Evolutionary conservation across 2,329 filamentous ascomycete species (phyloP), one percentile per base, ranked within the genome.

Genomic region (Aspergillus cejpii): DNA sequence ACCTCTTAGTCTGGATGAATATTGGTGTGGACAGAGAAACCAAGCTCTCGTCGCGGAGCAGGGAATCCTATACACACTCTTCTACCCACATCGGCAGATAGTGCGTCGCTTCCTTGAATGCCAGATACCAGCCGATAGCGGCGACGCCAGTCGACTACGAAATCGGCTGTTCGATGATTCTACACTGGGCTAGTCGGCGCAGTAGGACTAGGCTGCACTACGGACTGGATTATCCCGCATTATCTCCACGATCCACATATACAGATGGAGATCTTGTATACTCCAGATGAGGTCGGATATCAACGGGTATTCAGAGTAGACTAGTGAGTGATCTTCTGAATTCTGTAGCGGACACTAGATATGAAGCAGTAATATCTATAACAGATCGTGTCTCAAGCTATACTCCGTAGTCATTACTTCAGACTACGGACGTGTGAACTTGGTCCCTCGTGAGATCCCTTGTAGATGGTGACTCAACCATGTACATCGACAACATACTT

Each of bases 1-100:
- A 50, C 49, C 12, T 43, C 15, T 20, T 34, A 34, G 31, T 8
- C 10, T 33, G 23, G 23, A 8, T 19, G 29, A 17, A 19, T 20
- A 19, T 20, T 15, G 17, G 8, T 8, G 8, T 34, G 3, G 14
- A 20, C 17, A 3, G 10, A 15, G 31, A 20, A 27, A 31, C 6
- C 6, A 15, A 31, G 7, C 10, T 3, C n/a, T 31, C n/a, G 6
- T 31, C 28, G n/a, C 28, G 15, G 6, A 15, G 28, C 28, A 31
- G n/a, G n/a, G n/a, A n/a, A n/a, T n/a, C n/a, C n/a, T n/a, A n/a
- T n/a, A n/a, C n/a, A n/a, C n/a, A n/a, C n/a, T n/a, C n/a, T n/a
- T n/a, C n/a, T n/a, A n/a, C n/a, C n/a, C 31, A 34, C 14, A 34
- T 14, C 8, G n/a, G 28, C n/a, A 29, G 28, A 29, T 11, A 19